Percentiles rank a stretch among this genome's conserved stretches.
Conservation (phyloP, 495 filamentous ascomycete species). For the Talaromyces stipitatus region DNA sequence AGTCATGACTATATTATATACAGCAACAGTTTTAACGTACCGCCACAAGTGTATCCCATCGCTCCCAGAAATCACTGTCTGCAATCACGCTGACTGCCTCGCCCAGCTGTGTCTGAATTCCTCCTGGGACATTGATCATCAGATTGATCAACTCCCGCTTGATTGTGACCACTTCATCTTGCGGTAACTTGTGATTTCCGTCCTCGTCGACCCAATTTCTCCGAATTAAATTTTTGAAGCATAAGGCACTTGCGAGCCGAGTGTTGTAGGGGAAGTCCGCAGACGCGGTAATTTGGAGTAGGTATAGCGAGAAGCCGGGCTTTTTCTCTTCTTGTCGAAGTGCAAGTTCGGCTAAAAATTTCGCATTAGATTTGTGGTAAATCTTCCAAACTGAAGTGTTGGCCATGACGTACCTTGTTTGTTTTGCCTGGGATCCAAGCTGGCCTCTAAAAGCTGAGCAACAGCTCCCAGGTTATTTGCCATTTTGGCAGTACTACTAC, state of each 20-base stretch:
- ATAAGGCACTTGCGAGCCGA: slow-evolving; percentile 83
- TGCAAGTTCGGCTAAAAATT: slow-evolving; percentile 61
- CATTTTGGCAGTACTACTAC: slow-evolving; percentile 49
- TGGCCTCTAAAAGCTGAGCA: slow-evolving; percentile 74
- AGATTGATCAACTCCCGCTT: slow-evolving; percentile 90
- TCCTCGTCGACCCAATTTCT: slow-evolving; percentile 91
- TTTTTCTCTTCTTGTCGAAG: slow-evolving; percentile 69
- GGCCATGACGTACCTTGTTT: slow-evolving; percentile 66
- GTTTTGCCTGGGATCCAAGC: slow-evolving; percentile 74
- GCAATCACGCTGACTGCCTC: slow-evolving; percentile 96
- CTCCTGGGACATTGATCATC: slow-evolving; percentile 85
- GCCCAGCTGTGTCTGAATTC: slow-evolving; percentile 86
- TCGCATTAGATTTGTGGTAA: slow-evolving; percentile 3
- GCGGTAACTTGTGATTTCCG: slow-evolving; percentile 77
- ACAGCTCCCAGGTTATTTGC: slow-evolving; percentile 64
- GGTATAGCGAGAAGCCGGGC: slow-evolving; percentile 75
- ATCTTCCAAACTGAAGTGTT: slow-evolving; percentile 5
- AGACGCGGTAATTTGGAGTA: slow-evolving; percentile 81
- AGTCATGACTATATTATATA: slow-evolving; percentile 6
- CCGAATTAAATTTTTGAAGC: slow-evolving; percentile 97
- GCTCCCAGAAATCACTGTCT: slow-evolving; percentile 92
- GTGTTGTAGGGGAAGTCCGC: slow-evolving; percentile 60
- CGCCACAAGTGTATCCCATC: slow-evolving; percentile 89
- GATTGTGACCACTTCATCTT: slow-evolving; percentile 75
- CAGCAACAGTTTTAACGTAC: slow-evolving; percentile 28